A percentile compares a stretch with the other conserved stretches of the same genome.
Evolutionary conservation across 169 alveolate species (phyloP).

Genomic region (Eimeria necatrix): DNA sequence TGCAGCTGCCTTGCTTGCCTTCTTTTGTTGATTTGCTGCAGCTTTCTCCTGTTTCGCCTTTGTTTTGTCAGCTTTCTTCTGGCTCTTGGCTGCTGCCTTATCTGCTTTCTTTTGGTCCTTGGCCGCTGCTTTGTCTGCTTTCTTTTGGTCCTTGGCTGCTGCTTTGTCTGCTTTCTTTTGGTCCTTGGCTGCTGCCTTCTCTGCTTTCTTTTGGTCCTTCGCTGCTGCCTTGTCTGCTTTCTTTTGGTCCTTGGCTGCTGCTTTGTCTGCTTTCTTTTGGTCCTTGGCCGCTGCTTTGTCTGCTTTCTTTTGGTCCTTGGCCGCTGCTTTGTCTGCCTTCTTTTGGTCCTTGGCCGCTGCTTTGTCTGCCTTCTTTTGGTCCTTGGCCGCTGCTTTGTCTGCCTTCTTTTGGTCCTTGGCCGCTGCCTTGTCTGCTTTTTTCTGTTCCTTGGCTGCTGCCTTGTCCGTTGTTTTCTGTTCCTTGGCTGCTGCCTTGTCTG

Average conservation of each 20-base stretch:
- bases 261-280: neutral
- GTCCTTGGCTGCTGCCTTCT: neutral
- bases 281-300: neutral
- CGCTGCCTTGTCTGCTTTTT: neutral
- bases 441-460: neutral
- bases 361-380: neutral
- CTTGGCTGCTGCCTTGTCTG: neutral
- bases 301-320: neutral
- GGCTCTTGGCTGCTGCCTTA: constrained; percentile 6
- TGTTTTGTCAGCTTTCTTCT: neutral
- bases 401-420: neutral
- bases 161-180: neutral
- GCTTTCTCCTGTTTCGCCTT: neutral
- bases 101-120: constrained; percentile 2
- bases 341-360: neutral
- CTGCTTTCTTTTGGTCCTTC: neutral
- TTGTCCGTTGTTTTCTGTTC: neutral
- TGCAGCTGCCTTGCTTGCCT: neutral
- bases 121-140: neutral
- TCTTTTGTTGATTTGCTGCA: neutral
- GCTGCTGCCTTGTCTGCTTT: neutral
- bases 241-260: neutral
- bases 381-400: neutral
- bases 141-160: neutral
- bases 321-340: neutral